A percentile compares a stretch with the other conserved stretches of the same genome.
phyloP scores from a whole-genome alignment of 148 eudicot species.

The Vaccinium vitisidaea region DNA sequence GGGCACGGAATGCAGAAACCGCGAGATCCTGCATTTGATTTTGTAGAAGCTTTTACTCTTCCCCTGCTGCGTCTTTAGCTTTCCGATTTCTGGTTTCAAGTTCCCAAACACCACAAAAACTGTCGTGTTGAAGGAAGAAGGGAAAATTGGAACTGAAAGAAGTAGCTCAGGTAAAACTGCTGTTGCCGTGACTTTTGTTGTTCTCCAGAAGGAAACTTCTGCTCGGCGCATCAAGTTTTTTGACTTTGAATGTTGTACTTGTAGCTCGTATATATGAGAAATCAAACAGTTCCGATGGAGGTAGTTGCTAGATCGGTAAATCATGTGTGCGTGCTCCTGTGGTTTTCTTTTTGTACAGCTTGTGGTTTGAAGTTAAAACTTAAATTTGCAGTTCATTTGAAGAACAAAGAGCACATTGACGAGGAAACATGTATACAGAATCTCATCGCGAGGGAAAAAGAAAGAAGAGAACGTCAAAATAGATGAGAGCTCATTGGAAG shows the following conservation, averaged over 20 bases:
- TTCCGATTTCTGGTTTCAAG: not conserved
- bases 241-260: not conserved
- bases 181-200: not conserved
- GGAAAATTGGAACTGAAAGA: not conserved
- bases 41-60: conserved; percentile 5
- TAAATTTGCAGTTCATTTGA: not conserved
- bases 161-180: not conserved
- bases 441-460: not conserved
- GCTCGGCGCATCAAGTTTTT: not conserved
- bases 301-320: not conserved
- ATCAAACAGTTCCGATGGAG: not conserved
- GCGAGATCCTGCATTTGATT: not conserved
- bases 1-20: not conserved
- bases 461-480: not conserved
- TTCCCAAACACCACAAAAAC: not conserved
- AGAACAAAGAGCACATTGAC: not conserved
- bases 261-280: not conserved
- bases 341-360: not conserved
- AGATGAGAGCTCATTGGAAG: not conserved
- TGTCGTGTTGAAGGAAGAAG: not conserved
- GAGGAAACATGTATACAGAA: not conserved
- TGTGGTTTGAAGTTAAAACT: not conserved
- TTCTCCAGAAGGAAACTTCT: not conserved
- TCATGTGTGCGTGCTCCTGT: not conserved
- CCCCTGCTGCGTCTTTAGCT: not conserved